Conservation (phyloP, 2,329 filamentous ascomycete species). For the Diaporthe longicolla region DNA sequence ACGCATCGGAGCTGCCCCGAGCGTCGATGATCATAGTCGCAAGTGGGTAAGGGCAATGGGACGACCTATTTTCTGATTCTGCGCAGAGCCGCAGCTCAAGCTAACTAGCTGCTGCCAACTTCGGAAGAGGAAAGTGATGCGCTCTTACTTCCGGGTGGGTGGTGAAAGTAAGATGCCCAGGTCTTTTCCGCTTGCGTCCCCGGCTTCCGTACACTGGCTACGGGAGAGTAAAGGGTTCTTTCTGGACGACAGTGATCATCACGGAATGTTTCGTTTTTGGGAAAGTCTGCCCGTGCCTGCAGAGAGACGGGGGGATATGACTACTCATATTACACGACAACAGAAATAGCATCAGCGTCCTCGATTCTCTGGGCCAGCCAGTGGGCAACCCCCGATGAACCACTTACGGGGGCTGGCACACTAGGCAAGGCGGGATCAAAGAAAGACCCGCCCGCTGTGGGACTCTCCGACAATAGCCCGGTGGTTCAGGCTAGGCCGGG, state of each 20-base stretch:
- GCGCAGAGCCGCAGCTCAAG: conserved; percentile 36
- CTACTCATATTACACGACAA: conserved; percentile 22
- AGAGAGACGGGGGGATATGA: conserved; percentile 2
- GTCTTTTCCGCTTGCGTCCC: conserved; percentile 3
- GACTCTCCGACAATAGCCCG: conserved; percentile 20
- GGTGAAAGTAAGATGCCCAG: not conserved
- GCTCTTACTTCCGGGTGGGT: conserved; percentile 2
- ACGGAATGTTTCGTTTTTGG: conserved; percentile 8
- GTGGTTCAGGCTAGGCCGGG: not conserved
- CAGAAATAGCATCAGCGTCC: conserved; percentile 31
- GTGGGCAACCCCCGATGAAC: not conserved
- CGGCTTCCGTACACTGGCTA: conserved; percentile 22
- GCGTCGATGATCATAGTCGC: conserved; percentile 22
- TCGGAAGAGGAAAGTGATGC: conserved; percentile 13
- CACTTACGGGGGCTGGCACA: not conserved
- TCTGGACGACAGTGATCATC: conserved; percentile 6
- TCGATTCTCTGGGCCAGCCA: conserved; percentile 1
- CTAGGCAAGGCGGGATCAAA: conserved; percentile 22
- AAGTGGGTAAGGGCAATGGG: conserved; percentile 22
- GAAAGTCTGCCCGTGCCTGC: conserved; percentile 23
- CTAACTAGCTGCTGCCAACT: conserved; percentile 11
- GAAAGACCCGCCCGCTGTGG: conserved; percentile 19
- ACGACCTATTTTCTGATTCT: conserved; percentile 6
- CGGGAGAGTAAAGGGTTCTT: not conserved
- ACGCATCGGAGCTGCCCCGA: conserved; percentile 30